A percentile compares a stretch with the other conserved stretches of the same genome.
These are phyloP conservation scores for Taphrina communis DNA, from an alignment of 1,139 yeast species.

Conservation along the genomic window DNA sequence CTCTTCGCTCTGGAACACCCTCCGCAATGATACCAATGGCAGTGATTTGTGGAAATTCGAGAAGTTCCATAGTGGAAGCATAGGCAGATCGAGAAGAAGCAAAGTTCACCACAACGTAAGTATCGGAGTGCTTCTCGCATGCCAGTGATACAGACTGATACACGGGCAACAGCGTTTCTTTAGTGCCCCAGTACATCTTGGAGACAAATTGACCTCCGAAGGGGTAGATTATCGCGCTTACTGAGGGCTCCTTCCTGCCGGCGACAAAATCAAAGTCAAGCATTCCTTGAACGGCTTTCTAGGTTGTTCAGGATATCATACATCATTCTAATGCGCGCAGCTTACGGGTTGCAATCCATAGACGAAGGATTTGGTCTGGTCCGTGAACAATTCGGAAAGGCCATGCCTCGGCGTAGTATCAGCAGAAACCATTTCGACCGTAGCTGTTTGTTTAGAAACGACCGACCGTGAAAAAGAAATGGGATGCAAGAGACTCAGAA, in stretches of 20 bases:
- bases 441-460: too few relatives aligned
- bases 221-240: slow-evolving; percentile 58
- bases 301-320: background rate
- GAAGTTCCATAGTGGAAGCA: slow-evolving; percentile 58
- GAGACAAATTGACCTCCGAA: slow-evolving; percentile 58
- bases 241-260: slow-evolving; percentile 58
- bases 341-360: slow-evolving; percentile 48
- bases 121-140: slow-evolving; percentile 57
- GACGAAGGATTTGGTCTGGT: slow-evolving; percentile 48
- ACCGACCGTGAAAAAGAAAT: too few relatives aligned
- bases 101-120: slow-evolving; percentile 58
- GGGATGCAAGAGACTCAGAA: too few relatives aligned
- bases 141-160: slow-evolving; percentile 55
- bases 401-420: slow-evolving; percentile 10
- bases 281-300: slow-evolving; percentile 59
- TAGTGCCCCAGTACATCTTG: slow-evolving; percentile 60
- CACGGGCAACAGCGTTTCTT: slow-evolving; percentile 57
- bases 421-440: slow-evolving; percentile 6
- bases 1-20: slow-evolving; percentile 60
- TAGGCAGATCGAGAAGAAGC: slow-evolving; percentile 58
- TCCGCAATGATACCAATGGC: slow-evolving; percentile 59
- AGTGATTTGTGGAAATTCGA: slow-evolving; percentile 57
- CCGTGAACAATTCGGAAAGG: slow-evolving; percentile 31
- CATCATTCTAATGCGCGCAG: too few relatives aligned
- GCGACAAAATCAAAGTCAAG: slow-evolving; percentile 59